These are phyloP conservation scores for Phytopythium helicoides DNA, from an alignment of 352 stramenopile species.

Conservation along the genomic window DNA sequence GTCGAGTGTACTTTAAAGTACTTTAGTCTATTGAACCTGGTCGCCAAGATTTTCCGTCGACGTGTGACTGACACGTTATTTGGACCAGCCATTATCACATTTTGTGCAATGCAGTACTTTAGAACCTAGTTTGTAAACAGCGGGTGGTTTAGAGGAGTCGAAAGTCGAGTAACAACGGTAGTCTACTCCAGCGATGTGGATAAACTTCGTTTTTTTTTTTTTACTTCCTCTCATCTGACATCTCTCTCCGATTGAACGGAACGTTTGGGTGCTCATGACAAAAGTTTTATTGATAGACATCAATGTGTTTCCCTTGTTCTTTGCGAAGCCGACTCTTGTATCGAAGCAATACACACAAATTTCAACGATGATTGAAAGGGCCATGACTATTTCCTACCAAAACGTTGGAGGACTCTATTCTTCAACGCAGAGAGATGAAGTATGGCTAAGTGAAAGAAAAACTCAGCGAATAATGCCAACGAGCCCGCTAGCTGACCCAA, in stretches of 20 bases:
- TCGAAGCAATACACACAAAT: background rate
- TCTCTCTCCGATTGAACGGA: slow-evolving; percentile 3
- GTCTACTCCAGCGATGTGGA: slow-evolving; percentile 10
- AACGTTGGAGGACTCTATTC: no score
- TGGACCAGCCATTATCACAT: no score
- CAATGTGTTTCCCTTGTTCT: slow-evolving; percentile 9
- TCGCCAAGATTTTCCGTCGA: slow-evolving; percentile 9
- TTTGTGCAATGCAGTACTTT: no score
- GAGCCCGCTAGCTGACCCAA: no score
- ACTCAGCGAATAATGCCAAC: no score
- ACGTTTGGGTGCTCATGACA: slow-evolving; percentile 6
- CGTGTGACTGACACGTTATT: background rate
- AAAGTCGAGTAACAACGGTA: slow-evolving; percentile 11
- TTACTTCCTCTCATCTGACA: slow-evolving; percentile 13
- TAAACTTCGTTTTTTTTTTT: slow-evolving; percentile 5
- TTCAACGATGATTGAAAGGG: background rate
- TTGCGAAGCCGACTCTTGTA: background rate
- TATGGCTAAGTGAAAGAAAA: no score
- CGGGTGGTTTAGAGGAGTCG: slow-evolving; percentile 11
- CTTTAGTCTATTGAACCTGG: slow-evolving; percentile 21
- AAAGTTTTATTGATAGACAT: slow-evolving; percentile 14
- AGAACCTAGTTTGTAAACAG: slow-evolving; percentile 4
- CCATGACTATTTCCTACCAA: background rate
- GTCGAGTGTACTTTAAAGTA: slow-evolving; percentile 17
- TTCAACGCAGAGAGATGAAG: no score